Evolutionary conservation across 2,329 filamentous ascomycete genomes (phyloP), one percentile per base, ranked within the genome.

Genomic region (Colletotrichum caudatum): DNA sequence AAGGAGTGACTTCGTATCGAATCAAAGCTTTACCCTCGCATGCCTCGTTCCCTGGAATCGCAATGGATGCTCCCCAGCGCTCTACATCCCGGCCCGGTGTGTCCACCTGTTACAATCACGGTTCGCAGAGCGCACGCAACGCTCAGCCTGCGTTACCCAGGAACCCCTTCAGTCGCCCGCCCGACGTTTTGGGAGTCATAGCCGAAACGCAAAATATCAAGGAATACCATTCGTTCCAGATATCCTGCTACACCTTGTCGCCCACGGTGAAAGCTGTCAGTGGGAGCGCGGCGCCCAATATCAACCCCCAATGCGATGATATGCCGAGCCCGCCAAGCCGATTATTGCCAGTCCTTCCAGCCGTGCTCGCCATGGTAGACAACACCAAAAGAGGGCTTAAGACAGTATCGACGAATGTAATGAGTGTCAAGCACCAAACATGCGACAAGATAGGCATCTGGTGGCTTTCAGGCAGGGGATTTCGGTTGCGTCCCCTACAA

Each of bases 171-270:
- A 56, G 53, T 6, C 44, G 23, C 23, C 35, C 35, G 26, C 18
- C 14, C 1, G 33, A 50, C 2, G 39, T 44, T 23, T 23, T 26
- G 23, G n/a, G 3, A 33, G 57, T 14, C 16, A 7, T 23, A 26
- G 8, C 26, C 29, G 29, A 58, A 18, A n/a, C 7, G 14, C 29
- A 61, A 23, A 20, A 16, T 8, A 16, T 3, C n/a, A 51, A 60
- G n/a, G 29, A 59, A 5, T 72, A 72, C 39, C 29, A 54, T 12
- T 60, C 20, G 4, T 72, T 69, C 26, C 69, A 72, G 54, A 33
- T 72, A 14, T 59, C 65, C 5, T 56, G 66, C 29, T 72, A 72
- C 4, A 26, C 66, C 20, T 44, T 48, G 39, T 14, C 59, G 4
- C 54, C 65, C 33, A 33, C 9, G 8, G 26, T 5, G 29, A 61